These are phyloP conservation scores for Galerina marginata DNA, from an alignment of 768 basidiomycete genomes.

Conservation along the genomic window DNA sequence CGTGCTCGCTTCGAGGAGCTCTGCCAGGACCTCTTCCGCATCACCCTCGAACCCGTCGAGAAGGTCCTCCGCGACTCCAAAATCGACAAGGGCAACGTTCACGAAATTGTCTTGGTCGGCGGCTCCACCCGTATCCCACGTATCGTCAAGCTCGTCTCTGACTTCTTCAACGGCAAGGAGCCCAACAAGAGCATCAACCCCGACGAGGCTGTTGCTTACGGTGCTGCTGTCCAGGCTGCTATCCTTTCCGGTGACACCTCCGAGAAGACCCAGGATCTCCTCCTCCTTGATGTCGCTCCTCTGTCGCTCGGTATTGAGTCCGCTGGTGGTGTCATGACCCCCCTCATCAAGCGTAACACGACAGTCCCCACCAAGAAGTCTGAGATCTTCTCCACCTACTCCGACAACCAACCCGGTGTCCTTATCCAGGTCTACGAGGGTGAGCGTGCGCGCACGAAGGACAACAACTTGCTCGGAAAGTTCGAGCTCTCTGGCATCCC, in stretches of 20 bases:
- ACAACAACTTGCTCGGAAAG: constrained; percentile 16
- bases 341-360: constrained; percentile 13
- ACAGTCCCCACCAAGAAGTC: constrained; percentile 10
- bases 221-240: constrained; percentile 96
- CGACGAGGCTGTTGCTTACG: constrained; percentile 83
- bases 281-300: constrained; percentile 13
- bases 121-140: constrained; percentile 36
- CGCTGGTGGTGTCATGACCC: constrained; percentile 9
- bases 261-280: constrained; percentile 32
- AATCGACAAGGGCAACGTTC: no score
- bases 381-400: constrained; percentile 15
- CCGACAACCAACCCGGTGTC: constrained; percentile 13
- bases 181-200: constrained; percentile 99
- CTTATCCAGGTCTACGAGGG: constrained; percentile 18
- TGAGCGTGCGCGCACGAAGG: constrained; percentile 10
- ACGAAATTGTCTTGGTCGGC: neutral
- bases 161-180: constrained; percentile 98
- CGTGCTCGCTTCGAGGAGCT: no score
- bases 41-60: no score
- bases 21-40: no score
- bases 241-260: constrained; percentile 97
- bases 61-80: no score
- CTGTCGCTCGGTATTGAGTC: constrained; percentile 13
- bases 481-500: constrained; percentile 14
- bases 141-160: constrained; percentile 93